These are phyloP conservation scores for Myriosclerotinia duriaeana DNA, from an alignment of 2,329 filamentous ascomycete genomes.

Conservation along the genomic window DNA sequence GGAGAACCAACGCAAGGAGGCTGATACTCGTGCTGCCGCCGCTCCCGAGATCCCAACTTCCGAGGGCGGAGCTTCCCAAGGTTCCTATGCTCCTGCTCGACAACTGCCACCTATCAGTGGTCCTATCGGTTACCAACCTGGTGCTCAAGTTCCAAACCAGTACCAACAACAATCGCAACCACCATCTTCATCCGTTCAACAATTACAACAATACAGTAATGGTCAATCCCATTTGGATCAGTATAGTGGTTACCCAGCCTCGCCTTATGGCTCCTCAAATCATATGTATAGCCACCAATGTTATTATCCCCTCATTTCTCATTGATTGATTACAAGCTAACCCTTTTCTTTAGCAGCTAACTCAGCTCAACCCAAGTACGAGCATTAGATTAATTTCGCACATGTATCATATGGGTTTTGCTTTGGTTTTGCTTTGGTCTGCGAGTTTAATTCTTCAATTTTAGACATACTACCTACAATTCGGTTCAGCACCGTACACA, in stretches of 20 bases:
- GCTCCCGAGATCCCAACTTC: slow-evolving; percentile 53
- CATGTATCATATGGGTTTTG: slow-evolving; percentile 42
- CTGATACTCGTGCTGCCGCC: slow-evolving; percentile 67
- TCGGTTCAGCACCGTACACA: slow-evolving; percentile 38
- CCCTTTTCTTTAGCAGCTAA: slow-evolving; percentile 36
- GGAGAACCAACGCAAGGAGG: slow-evolving; percentile 82
- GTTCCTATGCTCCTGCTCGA: slow-evolving; percentile 50
- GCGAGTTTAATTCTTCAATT: slow-evolving; percentile 32
- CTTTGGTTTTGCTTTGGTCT: slow-evolving; percentile 35
- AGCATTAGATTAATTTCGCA: slow-evolving; percentile 37
- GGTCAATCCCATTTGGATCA: slow-evolving; percentile 28
- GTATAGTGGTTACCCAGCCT: slow-evolving; percentile 58
- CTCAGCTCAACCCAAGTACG: slow-evolving; percentile 39
- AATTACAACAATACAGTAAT: slow-evolving; percentile 57
- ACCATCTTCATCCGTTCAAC: slow-evolving; percentile 51
- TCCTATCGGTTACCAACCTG: slow-evolving; percentile 65
- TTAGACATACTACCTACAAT: slow-evolving; percentile 34
- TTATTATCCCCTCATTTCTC: slow-evolving; percentile 42
- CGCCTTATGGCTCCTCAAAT: slow-evolving; percentile 52
- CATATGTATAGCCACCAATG: slow-evolving; percentile 59
- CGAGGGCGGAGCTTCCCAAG: slow-evolving; percentile 50
- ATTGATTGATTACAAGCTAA: slow-evolving; percentile 31
- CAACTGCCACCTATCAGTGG: slow-evolving; percentile 62
- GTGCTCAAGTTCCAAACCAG: slow-evolving; percentile 49
- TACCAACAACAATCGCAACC: slow-evolving; percentile 41